These are phyloP conservation scores for Saksenaea oblongispora DNA, from an alignment of 371 early-diverging fungal genomes.

Conservation along the genomic window DNA sequence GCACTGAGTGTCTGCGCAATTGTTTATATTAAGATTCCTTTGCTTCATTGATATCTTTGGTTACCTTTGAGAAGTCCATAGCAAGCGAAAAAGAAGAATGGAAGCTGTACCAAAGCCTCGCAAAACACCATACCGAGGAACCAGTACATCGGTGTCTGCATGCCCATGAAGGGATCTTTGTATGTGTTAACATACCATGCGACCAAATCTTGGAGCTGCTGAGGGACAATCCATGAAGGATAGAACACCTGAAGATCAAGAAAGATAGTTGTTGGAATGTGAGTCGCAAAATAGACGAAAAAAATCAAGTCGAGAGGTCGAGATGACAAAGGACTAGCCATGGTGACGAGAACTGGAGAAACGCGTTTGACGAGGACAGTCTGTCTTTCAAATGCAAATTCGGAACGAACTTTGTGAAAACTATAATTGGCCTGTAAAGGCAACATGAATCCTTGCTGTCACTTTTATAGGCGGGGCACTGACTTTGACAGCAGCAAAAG, in stretches of 20 bases:
- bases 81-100: conserved; percentile 66
- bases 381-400: too few species aligned
- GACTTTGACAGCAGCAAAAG: too few species aligned
- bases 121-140: conserved; percentile 52
- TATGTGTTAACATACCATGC: conserved; percentile 36
- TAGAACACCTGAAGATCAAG: conserved; percentile 55
- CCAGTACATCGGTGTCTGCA: conserved; percentile 45
- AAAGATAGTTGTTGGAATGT: conserved; percentile 59
- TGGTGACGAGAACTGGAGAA: not conserved
- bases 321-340: conserved; percentile 12
- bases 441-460: too few species aligned
- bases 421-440: too few species aligned
- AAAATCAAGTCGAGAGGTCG: conserved; percentile 54
- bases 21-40: not conserved
- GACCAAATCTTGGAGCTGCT: conserved; percentile 34
- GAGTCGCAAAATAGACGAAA: conserved; percentile 59
- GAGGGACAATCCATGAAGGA: conserved; percentile 40
- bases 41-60: not conserved
- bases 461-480: too few species aligned
- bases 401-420: too few species aligned
- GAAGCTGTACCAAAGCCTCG: conserved; percentile 67
- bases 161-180: conserved; percentile 64
- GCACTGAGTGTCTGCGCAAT: conserved; percentile 21
- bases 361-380: not conserved
- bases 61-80: conserved; percentile 49